Conservation (phyloP, 2,329 filamentous ascomycete species). For the Colletotrichum endophyticum region DNA sequence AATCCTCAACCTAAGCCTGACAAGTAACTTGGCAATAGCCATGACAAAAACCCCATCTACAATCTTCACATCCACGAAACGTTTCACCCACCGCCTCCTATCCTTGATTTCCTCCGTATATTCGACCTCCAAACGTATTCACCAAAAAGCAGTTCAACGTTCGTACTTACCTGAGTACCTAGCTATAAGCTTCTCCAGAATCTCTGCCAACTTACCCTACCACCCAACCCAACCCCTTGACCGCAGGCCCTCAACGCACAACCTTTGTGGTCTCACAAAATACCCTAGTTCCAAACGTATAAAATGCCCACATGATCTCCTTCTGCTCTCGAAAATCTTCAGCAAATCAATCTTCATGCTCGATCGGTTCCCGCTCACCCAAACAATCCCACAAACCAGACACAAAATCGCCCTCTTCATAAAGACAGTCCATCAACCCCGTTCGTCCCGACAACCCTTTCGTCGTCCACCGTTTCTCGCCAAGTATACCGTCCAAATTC, state of each 20-base stretch:
- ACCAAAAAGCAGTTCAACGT: fast-evolving
- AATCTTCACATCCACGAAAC: fast-evolving
- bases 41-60: background rate
- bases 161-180: background rate
- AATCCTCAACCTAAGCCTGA: background rate
- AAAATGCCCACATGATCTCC: background rate
- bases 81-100: background rate
- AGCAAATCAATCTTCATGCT: background rate
- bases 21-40: background rate
- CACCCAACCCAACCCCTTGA: background rate
- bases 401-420: fast-evolving
- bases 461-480: fast-evolving
- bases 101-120: fast-evolving
- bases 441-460: fast-evolving
- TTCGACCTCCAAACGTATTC: fast-evolving
- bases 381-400: fast-evolving
- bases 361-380: fast-evolving
- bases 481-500: background rate
- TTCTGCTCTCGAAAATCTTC: background rate
- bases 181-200: background rate
- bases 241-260: too few species aligned
- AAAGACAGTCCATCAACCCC: fast-evolving
- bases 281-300: too few species aligned
- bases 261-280: background rate
- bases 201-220: background rate